Evolutionary conservation across 2,329 filamentous ascomycete species (phyloP).

Genomic region (Sphaceloma murrayae): DNA sequence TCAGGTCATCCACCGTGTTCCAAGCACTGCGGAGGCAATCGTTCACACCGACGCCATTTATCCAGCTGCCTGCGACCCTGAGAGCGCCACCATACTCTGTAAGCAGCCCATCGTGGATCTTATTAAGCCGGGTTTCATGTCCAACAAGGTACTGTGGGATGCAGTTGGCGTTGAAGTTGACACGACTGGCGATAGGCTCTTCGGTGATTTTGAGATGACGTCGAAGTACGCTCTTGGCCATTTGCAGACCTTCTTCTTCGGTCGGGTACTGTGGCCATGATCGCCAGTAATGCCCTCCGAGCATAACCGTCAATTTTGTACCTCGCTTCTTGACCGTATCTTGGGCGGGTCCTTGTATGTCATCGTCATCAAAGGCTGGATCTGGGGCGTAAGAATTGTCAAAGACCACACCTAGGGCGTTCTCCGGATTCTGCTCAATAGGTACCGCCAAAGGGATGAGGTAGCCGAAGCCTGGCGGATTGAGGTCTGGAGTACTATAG

Average conservation of each 20-base stretch:
- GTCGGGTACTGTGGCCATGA: conserved; percentile 52
- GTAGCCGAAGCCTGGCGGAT: conserved; percentile 76
- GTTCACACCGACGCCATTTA: conserved; percentile 41
- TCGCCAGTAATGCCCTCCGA: conserved; percentile 90
- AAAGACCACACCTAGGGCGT: conserved; percentile 84
- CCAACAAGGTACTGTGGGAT: conserved; percentile 87
- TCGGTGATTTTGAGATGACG: conserved; percentile 65
- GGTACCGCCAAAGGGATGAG: conserved; percentile 70
- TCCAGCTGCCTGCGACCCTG: conserved; percentile 47
- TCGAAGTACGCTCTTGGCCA: conserved; percentile 60
- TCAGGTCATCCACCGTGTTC: conserved; percentile 38
- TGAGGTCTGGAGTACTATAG: conserved; percentile 56
- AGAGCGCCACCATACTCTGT: conserved; percentile 52
- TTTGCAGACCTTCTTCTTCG: conserved; percentile 54
- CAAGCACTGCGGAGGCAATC: conserved; percentile 48
- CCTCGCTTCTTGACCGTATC: conserved; percentile 40
- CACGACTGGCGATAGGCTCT: conserved; percentile 51
- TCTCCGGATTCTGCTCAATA: conserved; percentile 65
- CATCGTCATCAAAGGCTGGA: conserved; percentile 25
- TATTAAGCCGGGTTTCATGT: conserved; percentile 54
- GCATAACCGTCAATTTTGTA: conserved; percentile 86
- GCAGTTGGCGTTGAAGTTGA: conserved; percentile 57
- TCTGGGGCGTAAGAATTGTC: conserved; percentile 52
- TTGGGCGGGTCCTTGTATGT: conserved; percentile 25
- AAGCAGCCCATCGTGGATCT: conserved; percentile 47